These are phyloP conservation scores for button mushroom (Agaricus bisporus) DNA, from an alignment of 768 basidiomycete species.

Conservation along the genomic window DNA sequence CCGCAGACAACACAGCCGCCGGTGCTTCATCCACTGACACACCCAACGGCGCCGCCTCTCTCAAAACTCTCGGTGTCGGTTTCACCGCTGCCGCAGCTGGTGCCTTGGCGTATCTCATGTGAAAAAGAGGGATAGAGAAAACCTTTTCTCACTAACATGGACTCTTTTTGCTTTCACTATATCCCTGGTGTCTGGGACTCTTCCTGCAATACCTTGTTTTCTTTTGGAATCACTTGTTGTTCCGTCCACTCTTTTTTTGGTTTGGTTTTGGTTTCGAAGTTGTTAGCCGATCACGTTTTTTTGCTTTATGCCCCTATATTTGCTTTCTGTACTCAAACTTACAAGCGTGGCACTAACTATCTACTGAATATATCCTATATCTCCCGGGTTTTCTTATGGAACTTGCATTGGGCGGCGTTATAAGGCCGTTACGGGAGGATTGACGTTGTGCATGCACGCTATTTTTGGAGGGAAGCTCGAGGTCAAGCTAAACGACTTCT, in stretches of 20 bases:
- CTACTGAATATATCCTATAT: too few relatives aligned
- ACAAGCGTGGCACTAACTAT: not conserved
- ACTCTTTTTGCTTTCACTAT: not conserved
- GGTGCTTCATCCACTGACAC: not conserved
- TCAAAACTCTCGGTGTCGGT: not conserved
- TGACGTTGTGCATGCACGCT: too few relatives aligned
- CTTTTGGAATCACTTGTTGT: not conserved
- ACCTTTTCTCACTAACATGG: not conserved
- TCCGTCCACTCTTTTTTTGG: constrained; percentile 4
- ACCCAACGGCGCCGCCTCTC: not conserved
- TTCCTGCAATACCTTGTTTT: not conserved
- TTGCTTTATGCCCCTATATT: not conserved
- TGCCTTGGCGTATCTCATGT: constrained; percentile 6
- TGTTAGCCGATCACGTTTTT: not conserved
- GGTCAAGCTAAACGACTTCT: too few relatives aligned
- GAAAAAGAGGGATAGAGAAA: not conserved
- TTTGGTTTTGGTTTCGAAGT: too few relatives aligned
- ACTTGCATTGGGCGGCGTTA: too few relatives aligned
- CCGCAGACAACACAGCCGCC: constrained; percentile 9
- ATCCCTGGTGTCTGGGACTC: not conserved
- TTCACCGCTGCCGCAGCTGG: constrained; percentile 6
- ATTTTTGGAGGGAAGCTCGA: too few relatives aligned
- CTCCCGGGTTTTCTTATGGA: too few relatives aligned
- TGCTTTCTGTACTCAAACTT: not conserved
- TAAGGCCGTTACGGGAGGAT: too few relatives aligned